Conservation (phyloP, 805 yeast genomes). For the Kuraishia borneana region DNA sequence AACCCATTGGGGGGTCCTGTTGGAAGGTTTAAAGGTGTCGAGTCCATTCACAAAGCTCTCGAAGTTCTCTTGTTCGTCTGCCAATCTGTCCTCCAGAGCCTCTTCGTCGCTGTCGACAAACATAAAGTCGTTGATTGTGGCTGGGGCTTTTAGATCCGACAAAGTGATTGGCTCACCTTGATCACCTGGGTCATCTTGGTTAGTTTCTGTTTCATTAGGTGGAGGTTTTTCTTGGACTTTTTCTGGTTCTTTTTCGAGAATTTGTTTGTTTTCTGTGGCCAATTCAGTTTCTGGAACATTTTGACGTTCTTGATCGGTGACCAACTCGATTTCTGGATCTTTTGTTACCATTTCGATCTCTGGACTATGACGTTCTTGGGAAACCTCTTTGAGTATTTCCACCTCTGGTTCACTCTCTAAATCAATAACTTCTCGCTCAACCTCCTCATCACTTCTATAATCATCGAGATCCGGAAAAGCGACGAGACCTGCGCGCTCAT, state of each 20-base stretch:
- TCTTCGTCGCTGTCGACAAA: slow-evolving; percentile 75
- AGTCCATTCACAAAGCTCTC: slow-evolving; percentile 42
- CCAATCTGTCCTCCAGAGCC: slow-evolving; percentile 47
- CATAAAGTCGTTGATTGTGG: slow-evolving; percentile 35
- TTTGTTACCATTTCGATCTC: no score
- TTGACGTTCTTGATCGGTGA: slow-evolving; percentile 9
- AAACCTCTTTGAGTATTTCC: no score
- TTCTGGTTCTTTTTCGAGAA: neutral
- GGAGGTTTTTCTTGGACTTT: neutral
- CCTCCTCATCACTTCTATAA: slow-evolving; percentile 5
- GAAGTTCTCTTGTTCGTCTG: slow-evolving; percentile 65
- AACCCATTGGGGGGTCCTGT: slow-evolving; percentile 16
- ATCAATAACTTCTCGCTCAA: slow-evolving; percentile 7
- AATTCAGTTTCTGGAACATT: slow-evolving; percentile 11
- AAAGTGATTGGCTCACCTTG: neutral
- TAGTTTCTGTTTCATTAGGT: neutral
- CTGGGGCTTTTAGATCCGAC: slow-evolving; percentile 14
- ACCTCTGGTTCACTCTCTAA: slow-evolving; percentile 19
- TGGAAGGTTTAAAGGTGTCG: slow-evolving; percentile 7
- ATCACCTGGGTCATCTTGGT: neutral
- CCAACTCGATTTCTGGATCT: no score
- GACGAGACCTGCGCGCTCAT: slow-evolving; percentile 37
- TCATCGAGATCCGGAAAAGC: slow-evolving; percentile 16
- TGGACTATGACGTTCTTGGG: no score
- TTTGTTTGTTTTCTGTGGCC: neutral